Percentiles rank a stretch among this genome's conserved stretches.
Conservation (phyloP, 1,139 yeast genomes). For the Kodamaea sp. region DNA sequence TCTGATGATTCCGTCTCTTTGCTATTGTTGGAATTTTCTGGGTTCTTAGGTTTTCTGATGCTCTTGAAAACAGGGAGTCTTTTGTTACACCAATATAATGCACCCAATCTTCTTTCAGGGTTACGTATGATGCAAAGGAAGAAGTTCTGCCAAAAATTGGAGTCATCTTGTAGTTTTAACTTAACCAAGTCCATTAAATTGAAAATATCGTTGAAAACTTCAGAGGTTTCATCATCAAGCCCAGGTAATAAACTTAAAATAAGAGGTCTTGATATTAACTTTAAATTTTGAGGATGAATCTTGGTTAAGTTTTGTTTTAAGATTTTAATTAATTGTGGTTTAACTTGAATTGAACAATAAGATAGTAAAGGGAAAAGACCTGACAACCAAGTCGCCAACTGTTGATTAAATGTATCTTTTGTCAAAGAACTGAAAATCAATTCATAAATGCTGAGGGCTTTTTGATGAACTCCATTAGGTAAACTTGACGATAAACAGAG, state of each 20-base stretch:
- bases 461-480: conserved; percentile 95
- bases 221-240: conserved; percentile 87
- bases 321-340: conserved; percentile 65
- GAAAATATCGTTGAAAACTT: conserved; percentile 62
- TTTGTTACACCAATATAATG: conserved; percentile 69
- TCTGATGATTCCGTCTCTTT: conserved; percentile 12
- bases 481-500: conserved; percentile 72
- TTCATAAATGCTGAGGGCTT: conserved; percentile 74
- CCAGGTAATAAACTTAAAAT: conserved; percentile 78
- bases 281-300: conserved; percentile 46
- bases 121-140: conserved; percentile 73
- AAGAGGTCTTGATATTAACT: conserved; percentile 61
- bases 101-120: conserved; percentile 79
- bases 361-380: conserved; percentile 84
- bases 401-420: conserved; percentile 44
- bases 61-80: conserved; percentile 54
- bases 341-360: conserved; percentile 84
- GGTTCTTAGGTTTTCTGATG: conserved; percentile 8
- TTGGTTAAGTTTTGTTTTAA: conserved; percentile 42
- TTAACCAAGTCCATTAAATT: conserved; percentile 59
- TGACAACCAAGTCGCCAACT: conserved; percentile 75
- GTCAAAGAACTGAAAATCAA: conserved; percentile 64
- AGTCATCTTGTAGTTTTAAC: conserved; percentile 57
- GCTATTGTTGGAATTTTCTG: conserved; percentile 7
- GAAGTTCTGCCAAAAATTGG: conserved; percentile 82